Evolutionary conservation across 257 asterid species (phyloP).

Genomic region (Buddleja alternifolia): DNA sequence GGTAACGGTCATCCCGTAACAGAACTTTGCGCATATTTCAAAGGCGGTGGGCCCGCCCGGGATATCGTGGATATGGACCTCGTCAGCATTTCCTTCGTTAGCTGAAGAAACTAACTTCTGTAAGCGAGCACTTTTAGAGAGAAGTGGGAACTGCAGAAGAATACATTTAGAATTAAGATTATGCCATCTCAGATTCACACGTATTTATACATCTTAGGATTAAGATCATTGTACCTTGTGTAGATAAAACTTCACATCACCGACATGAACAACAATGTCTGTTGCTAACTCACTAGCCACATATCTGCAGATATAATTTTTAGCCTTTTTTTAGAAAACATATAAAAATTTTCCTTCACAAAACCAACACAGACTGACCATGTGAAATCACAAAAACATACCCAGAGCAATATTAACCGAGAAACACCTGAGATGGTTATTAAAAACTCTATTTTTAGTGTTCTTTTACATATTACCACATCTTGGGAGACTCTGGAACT

Average conservation of each 20-base stretch:
- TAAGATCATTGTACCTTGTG: slow-evolving; percentile 72
- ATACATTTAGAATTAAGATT: no score
- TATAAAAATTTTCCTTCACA: neutral
- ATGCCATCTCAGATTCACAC: no score
- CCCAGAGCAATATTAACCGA: neutral
- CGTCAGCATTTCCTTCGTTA: slow-evolving; percentile 61
- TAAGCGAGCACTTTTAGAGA: slow-evolving; percentile 75
- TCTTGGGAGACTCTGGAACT: neutral
- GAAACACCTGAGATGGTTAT: neutral
- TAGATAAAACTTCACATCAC: slow-evolving; percentile 75
- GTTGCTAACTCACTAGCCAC: slow-evolving; percentile 88
- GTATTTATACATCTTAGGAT: no score
- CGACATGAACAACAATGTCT: slow-evolving; percentile 66
- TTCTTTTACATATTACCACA: neutral
- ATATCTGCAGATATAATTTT: slow-evolving; percentile 53
- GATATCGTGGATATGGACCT: slow-evolving; percentile 66
- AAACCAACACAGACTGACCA: neutral
- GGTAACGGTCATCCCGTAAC: slow-evolving; percentile 88
- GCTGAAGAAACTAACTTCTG: slow-evolving; percentile 72
- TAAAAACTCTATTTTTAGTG: neutral
- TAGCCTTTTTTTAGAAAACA: neutral
- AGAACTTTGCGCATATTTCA: slow-evolving; percentile 90
- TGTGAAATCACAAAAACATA: neutral
- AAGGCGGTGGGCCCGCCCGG: slow-evolving; percentile 88
- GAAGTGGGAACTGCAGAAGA: slow-evolving; percentile 83